phyloP scores from a whole-genome alignment of 2,329 filamentous ascomycete genomes.

The Trichophyton equinum region DNA sequence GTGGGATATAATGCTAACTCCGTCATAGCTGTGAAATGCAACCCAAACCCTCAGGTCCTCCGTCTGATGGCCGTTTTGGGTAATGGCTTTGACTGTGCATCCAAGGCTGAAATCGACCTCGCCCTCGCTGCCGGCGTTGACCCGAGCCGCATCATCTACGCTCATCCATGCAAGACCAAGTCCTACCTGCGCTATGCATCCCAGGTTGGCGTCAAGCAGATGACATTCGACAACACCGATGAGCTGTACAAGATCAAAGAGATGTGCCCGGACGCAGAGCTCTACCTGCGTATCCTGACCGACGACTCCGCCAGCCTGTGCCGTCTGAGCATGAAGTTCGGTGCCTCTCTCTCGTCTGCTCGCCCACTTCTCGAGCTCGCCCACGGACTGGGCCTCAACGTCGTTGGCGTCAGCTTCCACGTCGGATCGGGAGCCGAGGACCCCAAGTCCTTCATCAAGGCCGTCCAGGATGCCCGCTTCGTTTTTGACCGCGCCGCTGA shows the following conservation, averaged over 20 bases:
- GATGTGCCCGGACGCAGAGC: constrained; percentile 75
- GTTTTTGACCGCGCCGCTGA: constrained; percentile 77
- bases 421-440: constrained; percentile 94
- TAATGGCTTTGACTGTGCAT: constrained; percentile 95
- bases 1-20: background rate
- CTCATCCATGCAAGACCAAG: constrained; percentile 98
- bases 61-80: constrained; percentile 77
- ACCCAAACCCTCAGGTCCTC: constrained; percentile 82
- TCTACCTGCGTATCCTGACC: constrained; percentile 88
- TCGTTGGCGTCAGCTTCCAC: constrained; percentile 95
- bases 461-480: constrained; percentile 72
- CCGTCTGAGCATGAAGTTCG: constrained; percentile 94
- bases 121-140: constrained; percentile 72
- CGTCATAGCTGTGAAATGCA: constrained; percentile 85
- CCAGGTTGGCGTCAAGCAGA: constrained; percentile 76
- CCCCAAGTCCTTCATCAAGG: constrained; percentile 79
- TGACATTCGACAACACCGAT: constrained; percentile 98
- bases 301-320: constrained; percentile 92
- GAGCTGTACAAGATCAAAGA: constrained; percentile 97
- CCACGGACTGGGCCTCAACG: constrained; percentile 69
- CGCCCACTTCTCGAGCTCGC: constrained; percentile 66
- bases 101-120: constrained; percentile 92
- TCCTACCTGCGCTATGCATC: constrained; percentile 90
- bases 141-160: constrained; percentile 90
- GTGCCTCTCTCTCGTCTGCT: constrained; percentile 74